Evolutionary conservation across 371 early-diverging fungal genomes (phyloP).

Genomic region (Mucor irregularis): DNA sequence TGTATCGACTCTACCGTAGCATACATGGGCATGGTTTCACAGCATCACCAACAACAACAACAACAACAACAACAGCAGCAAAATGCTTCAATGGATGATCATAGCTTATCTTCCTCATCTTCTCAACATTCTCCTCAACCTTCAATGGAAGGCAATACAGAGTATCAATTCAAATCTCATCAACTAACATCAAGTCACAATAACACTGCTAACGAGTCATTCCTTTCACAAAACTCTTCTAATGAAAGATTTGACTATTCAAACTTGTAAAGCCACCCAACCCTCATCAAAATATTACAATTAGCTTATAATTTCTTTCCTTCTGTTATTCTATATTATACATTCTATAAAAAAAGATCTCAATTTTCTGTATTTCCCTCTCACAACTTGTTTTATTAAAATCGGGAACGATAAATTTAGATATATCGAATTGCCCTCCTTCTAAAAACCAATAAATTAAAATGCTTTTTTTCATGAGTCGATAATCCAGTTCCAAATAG

Average conservation of each 20-base stretch:
- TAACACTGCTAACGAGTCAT: not conserved
- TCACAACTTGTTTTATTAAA: constrained; percentile 5
- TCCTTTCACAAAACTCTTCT: not conserved
- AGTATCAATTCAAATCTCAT: no score
- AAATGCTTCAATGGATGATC: not conserved
- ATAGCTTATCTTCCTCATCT: not conserved
- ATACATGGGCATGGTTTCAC: constrained; percentile 9
- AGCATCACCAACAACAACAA: not conserved
- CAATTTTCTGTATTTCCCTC: not conserved
- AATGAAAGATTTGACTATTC: not conserved
- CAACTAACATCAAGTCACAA: no score
- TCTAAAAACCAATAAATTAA: not conserved
- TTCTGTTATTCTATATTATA: no score
- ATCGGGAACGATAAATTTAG: not conserved
- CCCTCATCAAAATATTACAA: no score
- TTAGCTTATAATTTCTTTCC: no score
- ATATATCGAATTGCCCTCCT: no score
- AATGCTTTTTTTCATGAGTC: constrained; percentile 3
- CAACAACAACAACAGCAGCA: not conserved
- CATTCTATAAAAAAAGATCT: constrained; percentile 17
- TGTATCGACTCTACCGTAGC: not conserved
- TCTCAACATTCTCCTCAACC: not conserved
- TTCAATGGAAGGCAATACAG: not conserved
- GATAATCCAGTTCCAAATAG: constrained; percentile 24
- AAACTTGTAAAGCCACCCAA: no score